Evolutionary conservation across 2,329 filamentous ascomycete genomes (phyloP).

Genomic region (Calonectria fujianensis): DNA sequence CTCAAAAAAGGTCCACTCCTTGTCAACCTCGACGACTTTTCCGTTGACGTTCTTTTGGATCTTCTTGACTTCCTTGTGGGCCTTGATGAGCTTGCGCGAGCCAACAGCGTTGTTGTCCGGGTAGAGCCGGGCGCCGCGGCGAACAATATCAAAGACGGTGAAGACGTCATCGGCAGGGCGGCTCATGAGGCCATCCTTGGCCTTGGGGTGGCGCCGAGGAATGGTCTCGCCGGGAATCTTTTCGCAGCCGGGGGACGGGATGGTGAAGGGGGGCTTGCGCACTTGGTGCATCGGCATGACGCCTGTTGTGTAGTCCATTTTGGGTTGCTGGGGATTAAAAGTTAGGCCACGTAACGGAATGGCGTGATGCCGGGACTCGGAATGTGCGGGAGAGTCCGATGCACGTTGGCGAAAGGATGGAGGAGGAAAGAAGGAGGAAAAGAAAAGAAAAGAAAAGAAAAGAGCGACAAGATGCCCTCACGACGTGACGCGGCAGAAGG

Average conservation of each 20-base stretch:
- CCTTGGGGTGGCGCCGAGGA: constrained; percentile 82
- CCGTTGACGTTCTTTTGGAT: constrained; percentile 91
- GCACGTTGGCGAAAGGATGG: neutral
- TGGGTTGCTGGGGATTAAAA: neutral
- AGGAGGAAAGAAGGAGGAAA: neutral
- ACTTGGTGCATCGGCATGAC: constrained; percentile 72
- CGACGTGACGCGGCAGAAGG: neutral
- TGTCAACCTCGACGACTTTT: constrained; percentile 84
- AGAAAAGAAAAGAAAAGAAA: neutral
- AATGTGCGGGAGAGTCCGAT: neutral
- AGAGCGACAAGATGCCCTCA: neutral
- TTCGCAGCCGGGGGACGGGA: constrained; percentile 80
- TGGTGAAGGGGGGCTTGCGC: constrained; percentile 83
- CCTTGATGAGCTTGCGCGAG: constrained; percentile 82
- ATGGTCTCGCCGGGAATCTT: constrained; percentile 87
- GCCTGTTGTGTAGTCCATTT: constrained; percentile 60
- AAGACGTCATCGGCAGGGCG: constrained; percentile 80
- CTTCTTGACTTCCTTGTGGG: constrained; percentile 89
- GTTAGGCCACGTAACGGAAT: constrained; percentile 7
- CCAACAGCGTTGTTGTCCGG: constrained; percentile 79
- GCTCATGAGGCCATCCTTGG: constrained; percentile 80
- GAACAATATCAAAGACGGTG: constrained; percentile 87
- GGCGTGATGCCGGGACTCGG: neutral
- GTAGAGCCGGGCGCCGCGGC: constrained; percentile 77
- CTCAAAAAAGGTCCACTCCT: constrained; percentile 93